phyloP scores from a whole-genome alignment of 345 rosid species.

The Streptanthus diversifolius region DNA sequence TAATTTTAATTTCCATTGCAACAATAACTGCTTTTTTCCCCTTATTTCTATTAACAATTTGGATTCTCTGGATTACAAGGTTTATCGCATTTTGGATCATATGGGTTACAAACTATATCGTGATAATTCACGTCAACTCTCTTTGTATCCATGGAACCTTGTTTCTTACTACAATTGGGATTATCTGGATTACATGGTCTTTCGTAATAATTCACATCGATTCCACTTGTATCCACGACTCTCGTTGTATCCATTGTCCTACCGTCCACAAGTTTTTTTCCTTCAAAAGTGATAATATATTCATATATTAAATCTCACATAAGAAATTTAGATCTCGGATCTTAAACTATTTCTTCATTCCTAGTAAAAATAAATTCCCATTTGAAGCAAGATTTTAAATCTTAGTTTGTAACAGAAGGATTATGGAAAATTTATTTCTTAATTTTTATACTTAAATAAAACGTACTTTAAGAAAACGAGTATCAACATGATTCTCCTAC shows the following conservation, averaged over 20 bases:
- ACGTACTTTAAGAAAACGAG: no score
- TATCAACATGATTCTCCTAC: no score
- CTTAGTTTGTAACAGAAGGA: no score
- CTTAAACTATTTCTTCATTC: no score
- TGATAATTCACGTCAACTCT: background rate
- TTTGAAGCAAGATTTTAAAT: no score
- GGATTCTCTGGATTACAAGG: constrained; percentile 15
- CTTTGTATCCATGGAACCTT: background rate
- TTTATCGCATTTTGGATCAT: background rate
- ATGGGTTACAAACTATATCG: background rate
- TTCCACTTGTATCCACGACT: background rate
- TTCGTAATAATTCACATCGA: background rate
- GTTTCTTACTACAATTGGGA: background rate
- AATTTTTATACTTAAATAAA: no score
- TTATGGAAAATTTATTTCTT: no score
- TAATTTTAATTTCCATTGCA: background rate
- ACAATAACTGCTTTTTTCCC: background rate
- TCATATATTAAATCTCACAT: no score
- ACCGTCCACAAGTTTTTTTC: constrained; percentile 3
- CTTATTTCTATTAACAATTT: background rate
- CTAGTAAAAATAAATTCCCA: no score
- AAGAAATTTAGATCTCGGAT: no score
- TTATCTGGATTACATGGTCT: background rate
- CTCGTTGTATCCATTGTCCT: background rate
- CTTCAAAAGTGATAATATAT: background rate